A percentile compares a stretch with the other conserved stretches of the same genome.
Conservation (phyloP, 2,329 filamentous ascomycete species). For the Neofusicoccum ribis region DNA sequence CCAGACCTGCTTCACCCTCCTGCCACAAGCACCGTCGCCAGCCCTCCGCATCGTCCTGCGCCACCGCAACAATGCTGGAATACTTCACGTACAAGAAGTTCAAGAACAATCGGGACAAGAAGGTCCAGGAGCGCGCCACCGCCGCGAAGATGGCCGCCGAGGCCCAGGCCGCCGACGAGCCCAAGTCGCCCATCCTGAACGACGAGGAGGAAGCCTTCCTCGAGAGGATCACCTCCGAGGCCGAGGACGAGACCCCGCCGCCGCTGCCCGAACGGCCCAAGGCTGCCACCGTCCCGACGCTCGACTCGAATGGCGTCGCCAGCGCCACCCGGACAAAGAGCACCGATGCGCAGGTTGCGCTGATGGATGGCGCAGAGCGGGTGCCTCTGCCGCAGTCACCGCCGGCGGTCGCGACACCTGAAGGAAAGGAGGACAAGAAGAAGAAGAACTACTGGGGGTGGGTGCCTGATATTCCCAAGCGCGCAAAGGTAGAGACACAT, state of each 20-base stretch:
- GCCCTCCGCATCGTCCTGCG: background rate
- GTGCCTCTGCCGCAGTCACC: conserved; percentile 54
- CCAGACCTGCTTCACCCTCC: background rate
- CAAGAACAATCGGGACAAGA: conserved; percentile 32
- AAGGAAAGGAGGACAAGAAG: conserved; percentile 29
- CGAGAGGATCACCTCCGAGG: conserved; percentile 50
- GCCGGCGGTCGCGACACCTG: conserved; percentile 38
- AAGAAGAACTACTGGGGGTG: conserved; percentile 28
- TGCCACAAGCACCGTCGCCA: background rate
- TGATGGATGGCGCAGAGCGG: conserved; percentile 49
- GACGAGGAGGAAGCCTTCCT: conserved; percentile 63
- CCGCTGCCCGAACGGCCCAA: conserved; percentile 41
- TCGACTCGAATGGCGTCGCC: conserved; percentile 18
- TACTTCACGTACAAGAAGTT: conserved; percentile 46
- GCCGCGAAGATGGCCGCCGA: conserved; percentile 22
- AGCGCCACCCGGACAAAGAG: conserved; percentile 35
- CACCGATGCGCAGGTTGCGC: conserved; percentile 48
- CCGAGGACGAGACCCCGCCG: conserved; percentile 44
- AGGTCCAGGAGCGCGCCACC: conserved; percentile 23
- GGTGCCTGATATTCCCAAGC: conserved; percentile 18
- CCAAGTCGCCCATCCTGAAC: conserved; percentile 51
- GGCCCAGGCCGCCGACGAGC: conserved; percentile 28
- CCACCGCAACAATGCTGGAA: conserved; percentile 26
- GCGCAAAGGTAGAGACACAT: conserved; percentile 2
- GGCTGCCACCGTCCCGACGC: conserved; percentile 29